Conservation (phyloP, 192 early-diverging fungal genomes). For the Irineochytrium annulatum region DNA sequence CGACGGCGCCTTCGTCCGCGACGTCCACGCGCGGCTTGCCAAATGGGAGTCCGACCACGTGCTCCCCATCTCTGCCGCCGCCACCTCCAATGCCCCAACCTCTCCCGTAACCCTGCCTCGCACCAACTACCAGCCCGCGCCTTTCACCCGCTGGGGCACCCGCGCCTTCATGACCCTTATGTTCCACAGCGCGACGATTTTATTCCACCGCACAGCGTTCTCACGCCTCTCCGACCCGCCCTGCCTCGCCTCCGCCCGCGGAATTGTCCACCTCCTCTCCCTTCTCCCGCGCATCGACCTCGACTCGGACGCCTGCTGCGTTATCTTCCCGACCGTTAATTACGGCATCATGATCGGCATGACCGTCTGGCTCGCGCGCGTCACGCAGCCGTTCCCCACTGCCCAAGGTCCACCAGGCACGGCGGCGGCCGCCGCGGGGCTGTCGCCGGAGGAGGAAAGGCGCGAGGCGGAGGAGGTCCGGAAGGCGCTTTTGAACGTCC, state of each 20-base stretch:
- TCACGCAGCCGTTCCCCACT: too few species aligned
- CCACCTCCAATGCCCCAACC: too few species aligned
- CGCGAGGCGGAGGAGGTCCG: background rate
- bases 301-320: conserved; percentile 13
- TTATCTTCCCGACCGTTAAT: conserved; percentile 20
- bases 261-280: conserved; percentile 13
- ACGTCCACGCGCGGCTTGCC: background rate
- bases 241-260: conserved; percentile 9
- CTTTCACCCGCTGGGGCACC: conserved; percentile 15
- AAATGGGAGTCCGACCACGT: conserved; percentile 9
- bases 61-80: too few species aligned
- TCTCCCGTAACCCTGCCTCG: too few species aligned
- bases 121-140: too few species aligned
- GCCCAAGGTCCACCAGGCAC: too few species aligned
- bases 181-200: conserved; percentile 17
- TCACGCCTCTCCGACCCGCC: conserved; percentile 9
- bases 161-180: conserved; percentile 23
- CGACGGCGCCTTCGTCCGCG: background rate
- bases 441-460: background rate
- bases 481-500: background rate
- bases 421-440: too few species aligned
- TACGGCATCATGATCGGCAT: conserved; percentile 18
- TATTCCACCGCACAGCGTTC: conserved; percentile 18
- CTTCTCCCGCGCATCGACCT: conserved; percentile 4
- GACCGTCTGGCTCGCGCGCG: conserved; percentile 14